Conservation (phyloP, 148 eudicot species). For the Rhododendron henanense region DNA sequence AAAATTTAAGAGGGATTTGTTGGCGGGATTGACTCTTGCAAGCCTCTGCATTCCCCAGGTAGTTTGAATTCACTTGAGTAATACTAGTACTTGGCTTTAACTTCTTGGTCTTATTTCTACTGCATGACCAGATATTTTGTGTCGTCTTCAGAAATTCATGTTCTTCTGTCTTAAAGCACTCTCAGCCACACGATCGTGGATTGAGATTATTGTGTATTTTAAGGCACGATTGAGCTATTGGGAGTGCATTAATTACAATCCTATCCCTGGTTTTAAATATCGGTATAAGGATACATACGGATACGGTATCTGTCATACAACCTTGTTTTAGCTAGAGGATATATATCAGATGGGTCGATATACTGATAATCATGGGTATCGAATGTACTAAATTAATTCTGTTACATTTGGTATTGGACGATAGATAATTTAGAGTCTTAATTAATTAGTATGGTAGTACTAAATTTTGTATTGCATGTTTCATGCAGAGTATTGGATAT, state of each 20-base stretch:
- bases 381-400: background rate
- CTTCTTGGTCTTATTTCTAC: background rate
- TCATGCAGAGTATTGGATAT: conserved; percentile 41
- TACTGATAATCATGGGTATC: background rate
- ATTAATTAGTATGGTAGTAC: too few species aligned
- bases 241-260: background rate
- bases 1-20: conserved; percentile 28
- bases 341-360: too few species aligned
- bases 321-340: too few species aligned
- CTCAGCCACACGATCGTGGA: too few species aligned
- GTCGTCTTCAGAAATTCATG: too few species aligned
- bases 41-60: conserved; percentile 48
- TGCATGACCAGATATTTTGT: too few species aligned
- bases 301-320: too few species aligned
- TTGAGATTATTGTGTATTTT: background rate
- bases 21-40: conserved; percentile 43
- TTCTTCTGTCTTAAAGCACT: too few species aligned
- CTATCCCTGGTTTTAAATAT: too few species aligned
- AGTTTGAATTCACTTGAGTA: background rate
- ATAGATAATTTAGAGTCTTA: too few species aligned
- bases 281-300: too few species aligned
- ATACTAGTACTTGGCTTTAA: background rate
- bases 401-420: background rate
- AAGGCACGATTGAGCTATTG: background rate
- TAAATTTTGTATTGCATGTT: background rate